These are phyloP conservation scores for Anthoceros angustus DNA, from an alignment of 225 moss, liverwort and hornwort species.

Conservation along the genomic window DNA sequence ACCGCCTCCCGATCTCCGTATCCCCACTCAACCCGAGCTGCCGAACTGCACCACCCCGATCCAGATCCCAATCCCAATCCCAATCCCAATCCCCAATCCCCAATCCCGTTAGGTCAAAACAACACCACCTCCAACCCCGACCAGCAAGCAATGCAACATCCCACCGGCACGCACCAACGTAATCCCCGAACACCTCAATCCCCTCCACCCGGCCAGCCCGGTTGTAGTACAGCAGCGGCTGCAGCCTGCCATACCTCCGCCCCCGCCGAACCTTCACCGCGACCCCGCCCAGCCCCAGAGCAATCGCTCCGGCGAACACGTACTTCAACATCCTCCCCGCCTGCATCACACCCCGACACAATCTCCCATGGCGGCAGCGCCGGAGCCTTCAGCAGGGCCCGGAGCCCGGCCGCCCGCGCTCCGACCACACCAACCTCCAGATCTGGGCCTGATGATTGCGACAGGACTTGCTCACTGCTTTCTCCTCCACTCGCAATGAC, in stretches of 20 bases:
- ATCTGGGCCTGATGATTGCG: too few species aligned
- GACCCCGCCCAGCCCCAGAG: not conserved
- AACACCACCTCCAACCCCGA: not conserved
- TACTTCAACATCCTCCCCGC: not conserved
- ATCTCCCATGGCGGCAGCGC: too few species aligned
- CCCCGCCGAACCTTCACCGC: not conserved
- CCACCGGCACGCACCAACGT: constrained; percentile 24
- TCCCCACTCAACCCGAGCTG: constrained; percentile 26
- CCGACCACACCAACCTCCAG: too few species aligned
- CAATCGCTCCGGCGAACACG: not conserved
- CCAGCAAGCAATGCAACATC: not conserved
- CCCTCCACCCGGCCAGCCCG: constrained; percentile 20
- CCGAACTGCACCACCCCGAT: constrained; percentile 19
- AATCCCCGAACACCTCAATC: constrained; percentile 35
- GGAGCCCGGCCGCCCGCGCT: too few species aligned
- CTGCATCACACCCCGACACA: too few species aligned
- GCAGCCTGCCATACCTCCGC: constrained; percentile 7
- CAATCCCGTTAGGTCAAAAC: not conserved
- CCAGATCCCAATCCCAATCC: not conserved
- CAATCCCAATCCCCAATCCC: not conserved
- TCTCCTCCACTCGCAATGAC: too few species aligned
- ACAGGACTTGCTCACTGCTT: too few species aligned
- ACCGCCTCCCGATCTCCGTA: constrained; percentile 16
- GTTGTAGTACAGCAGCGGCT: constrained; percentile 15
- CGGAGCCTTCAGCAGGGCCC: too few species aligned